Evolutionary conservation across 2,329 filamentous ascomycete species (phyloP), one percentile per base, ranked within the genome.

Genomic region (Pseudogymnoascus pannorum): DNA sequence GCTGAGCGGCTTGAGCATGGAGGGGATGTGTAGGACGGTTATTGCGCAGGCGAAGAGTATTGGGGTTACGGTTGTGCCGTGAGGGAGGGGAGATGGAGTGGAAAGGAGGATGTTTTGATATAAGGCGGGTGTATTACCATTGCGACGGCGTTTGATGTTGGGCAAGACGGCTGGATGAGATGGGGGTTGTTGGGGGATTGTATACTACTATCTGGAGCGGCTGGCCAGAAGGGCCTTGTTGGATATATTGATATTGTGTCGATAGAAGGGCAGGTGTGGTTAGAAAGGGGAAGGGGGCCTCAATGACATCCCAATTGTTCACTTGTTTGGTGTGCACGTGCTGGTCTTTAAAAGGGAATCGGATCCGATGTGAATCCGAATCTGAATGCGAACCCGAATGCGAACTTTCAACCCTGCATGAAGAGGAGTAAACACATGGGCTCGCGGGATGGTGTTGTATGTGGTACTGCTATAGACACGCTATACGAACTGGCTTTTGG

Each of bases 11-110:
- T 72, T 91, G 68, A 81, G 83, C 57, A 75, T 92, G 60, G 80
- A 91, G 72, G 87, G 87, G 1, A 71, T 93, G 26, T 91, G 88
- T 76, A 86, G 82, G 75, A 84, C 86, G 60, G 79, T 93, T 64
- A 90, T 93, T 67, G 86, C 79, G 67, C 87, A 90, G 75, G 86
- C 87, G 62, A 90, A 86, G 76, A 88, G 87, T 18, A 86, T 92
- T 69, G 90, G 90, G 14, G 82, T 94, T 61, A 78, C 82, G 57
- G 84, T 94, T 40, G 81, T 89, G 62, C 81, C 87, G 64, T 92
- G 67, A 62, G 35, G 42, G 38, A 14, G 7, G 11, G 5, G 18
- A 12, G 31, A 14, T 48, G 20, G 44, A 2, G 16, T 38, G 16
- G 57, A 36, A n/a, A n/a, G 35, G 59, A 5, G 24, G 3, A 3